These are phyloP conservation scores for Colletotrichum sidae DNA, from an alignment of 2,329 filamentous ascomycete species.

Conservation along the genomic window DNA sequence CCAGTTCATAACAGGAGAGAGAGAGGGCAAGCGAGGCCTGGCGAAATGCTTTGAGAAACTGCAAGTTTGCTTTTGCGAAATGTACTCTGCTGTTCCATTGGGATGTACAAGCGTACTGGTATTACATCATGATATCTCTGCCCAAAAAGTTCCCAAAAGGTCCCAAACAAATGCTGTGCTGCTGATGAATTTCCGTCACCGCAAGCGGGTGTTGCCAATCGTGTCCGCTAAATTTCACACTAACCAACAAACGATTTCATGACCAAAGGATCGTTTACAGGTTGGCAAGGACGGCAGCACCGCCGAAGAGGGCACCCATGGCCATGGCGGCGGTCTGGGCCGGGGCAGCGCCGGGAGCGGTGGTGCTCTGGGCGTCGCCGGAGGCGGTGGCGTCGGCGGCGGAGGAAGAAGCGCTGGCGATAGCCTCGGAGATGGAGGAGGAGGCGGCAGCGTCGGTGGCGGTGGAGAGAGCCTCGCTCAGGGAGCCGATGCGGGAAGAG, in stretches of 20 bases:
- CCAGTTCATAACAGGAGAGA: too few relatives aligned
- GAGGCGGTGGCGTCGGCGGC: conserved; percentile 35
- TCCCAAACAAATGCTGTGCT: conserved; percentile 30
- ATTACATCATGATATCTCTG: conserved; percentile 35
- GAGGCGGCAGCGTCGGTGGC: conserved; percentile 26
- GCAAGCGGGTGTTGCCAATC: background rate
- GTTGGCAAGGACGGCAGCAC: conserved; percentile 58
- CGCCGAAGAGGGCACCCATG: conserved; percentile 60
- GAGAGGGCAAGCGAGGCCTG: too few relatives aligned
- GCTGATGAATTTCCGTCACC: conserved; percentile 3
- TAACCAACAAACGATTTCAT: too few relatives aligned
- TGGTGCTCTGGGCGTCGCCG: conserved; percentile 31
- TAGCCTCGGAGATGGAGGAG: conserved; percentile 2
- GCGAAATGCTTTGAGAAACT: too few relatives aligned
- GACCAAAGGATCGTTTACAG: conserved; percentile 47
- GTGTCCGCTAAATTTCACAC: conserved; percentile 6
- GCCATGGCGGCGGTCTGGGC: conserved; percentile 56
- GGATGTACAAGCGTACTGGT: conserved; percentile 34
- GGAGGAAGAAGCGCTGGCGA: conserved; percentile 34
- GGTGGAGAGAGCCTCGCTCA: conserved; percentile 44
- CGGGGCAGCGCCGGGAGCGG: conserved; percentile 43
- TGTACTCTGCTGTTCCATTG: conserved; percentile 18
- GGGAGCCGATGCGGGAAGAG: conserved; percentile 36
- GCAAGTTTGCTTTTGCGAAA: background rate
- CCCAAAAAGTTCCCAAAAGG: conserved; percentile 3